Evolutionary conservation across 169 alveolate species (phyloP).

Genomic region (Eimeria tenella): DNA sequence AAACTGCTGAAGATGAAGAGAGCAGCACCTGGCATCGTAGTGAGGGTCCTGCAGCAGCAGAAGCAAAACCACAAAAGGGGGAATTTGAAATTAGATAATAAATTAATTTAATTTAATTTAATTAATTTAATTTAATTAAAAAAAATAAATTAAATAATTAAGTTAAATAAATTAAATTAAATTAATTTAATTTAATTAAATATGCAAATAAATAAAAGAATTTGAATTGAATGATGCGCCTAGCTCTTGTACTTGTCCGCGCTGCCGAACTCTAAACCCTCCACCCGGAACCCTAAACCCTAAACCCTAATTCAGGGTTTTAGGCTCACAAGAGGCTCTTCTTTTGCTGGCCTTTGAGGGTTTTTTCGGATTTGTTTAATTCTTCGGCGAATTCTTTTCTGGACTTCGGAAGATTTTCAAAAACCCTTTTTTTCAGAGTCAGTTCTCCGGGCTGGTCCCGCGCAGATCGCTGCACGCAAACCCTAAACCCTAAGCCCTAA

Average conservation of each 20-base stretch:
- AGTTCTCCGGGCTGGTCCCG: background rate
- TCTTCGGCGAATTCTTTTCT: background rate
- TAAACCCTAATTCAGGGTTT: background rate
- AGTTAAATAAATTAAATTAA: background rate
- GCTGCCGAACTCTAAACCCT: background rate
- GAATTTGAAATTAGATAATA: background rate
- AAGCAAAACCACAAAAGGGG: background rate
- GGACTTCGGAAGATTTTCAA: background rate
- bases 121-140: background rate
- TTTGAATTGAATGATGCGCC: background rate
- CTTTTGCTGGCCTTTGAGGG: too few relatives aligned
- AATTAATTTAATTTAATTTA: background rate
- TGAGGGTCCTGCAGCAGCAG: too few relatives aligned
- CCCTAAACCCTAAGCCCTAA: slow-evolving; percentile 17
- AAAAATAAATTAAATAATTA: background rate
- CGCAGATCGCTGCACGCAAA: background rate
- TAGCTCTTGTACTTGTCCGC: background rate
- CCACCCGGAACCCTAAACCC: slow-evolving; percentile 3
- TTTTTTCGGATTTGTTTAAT: background rate
- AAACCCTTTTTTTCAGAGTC: background rate
- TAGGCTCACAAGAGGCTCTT: background rate
- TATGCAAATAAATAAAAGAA: background rate
- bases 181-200: background rate
- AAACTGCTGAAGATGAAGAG: background rate
- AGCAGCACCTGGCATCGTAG: too few relatives aligned